Evolutionary conservation across 441 rosid species (phyloP).

Genomic region (Populus hybrid): DNA sequence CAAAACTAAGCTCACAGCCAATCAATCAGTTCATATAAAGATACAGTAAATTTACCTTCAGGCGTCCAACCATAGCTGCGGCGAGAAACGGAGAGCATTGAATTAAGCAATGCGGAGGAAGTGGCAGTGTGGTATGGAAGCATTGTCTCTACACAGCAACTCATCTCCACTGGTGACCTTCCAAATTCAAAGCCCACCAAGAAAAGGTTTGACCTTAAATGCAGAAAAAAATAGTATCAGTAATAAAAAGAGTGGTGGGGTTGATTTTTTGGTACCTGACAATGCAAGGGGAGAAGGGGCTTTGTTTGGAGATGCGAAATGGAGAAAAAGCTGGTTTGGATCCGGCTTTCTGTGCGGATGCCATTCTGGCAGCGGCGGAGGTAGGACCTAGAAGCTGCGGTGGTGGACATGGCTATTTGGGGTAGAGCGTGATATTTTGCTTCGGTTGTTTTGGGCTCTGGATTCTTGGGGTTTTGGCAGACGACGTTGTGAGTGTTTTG

Average conservation of each 20-base stretch:
- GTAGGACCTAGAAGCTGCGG: constrained; percentile 62
- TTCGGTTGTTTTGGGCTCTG: constrained; percentile 28
- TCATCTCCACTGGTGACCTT: constrained; percentile 79
- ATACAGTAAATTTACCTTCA: constrained; percentile 48
- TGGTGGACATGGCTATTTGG: constrained; percentile 33
- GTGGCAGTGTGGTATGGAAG: constrained; percentile 86
- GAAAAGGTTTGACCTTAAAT: background rate
- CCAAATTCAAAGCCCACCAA: background rate
- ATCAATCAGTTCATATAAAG: background rate
- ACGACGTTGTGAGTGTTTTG: background rate
- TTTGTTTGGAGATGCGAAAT: constrained; percentile 48
- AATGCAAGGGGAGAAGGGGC: constrained; percentile 48
- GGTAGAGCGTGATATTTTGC: background rate
- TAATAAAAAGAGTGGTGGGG: background rate
- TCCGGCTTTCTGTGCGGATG: constrained; percentile 36
- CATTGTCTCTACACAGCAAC: constrained; percentile 72
- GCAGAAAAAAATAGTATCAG: background rate
- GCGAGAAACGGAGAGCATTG: constrained; percentile 68
- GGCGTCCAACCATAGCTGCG: constrained; percentile 57
- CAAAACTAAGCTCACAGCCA: background rate
- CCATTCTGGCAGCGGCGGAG: constrained; percentile 29
- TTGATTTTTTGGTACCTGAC: constrained; percentile 49
- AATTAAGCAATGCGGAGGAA: constrained; percentile 85
- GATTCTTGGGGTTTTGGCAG: background rate
- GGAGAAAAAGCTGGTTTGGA: constrained; percentile 36